A percentile compares a stretch with the other conserved stretches of the same genome.
These are phyloP conservation scores for Sarocladium oryzae DNA, from an alignment of 2,329 filamentous ascomycete species.

Conservation along the genomic window DNA sequence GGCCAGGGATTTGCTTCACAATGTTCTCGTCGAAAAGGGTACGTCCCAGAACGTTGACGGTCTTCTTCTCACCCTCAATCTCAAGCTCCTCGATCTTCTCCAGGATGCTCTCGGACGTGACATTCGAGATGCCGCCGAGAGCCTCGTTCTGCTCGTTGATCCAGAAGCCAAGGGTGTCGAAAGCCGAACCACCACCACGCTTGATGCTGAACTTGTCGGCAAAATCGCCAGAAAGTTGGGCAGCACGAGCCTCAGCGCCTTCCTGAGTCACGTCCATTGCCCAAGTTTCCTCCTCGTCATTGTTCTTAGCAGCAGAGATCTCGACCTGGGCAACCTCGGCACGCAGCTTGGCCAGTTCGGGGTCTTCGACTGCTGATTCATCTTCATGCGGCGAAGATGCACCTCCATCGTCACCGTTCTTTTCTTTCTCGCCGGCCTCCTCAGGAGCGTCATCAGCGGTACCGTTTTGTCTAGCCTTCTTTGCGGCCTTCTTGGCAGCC, in stretches of 20 bases:
- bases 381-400: conserved; percentile 17
- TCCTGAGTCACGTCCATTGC: conserved; percentile 94
- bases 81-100: conserved; percentile 95
- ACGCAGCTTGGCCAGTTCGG: conserved; percentile 83
- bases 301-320: conserved; percentile 45
- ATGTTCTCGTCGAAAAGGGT: conserved; percentile 91
- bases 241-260: conserved; percentile 88
- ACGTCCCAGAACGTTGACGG: conserved; percentile 84
- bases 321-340: conserved; percentile 40
- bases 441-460: conserved; percentile 39
- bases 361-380: conserved; percentile 73
- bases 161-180: conserved; percentile 92
- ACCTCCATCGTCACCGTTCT: conserved; percentile 12
- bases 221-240: too few species aligned
- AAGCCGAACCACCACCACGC: conserved; percentile 78
- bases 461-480: conserved; percentile 75
- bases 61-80: conserved; percentile 91
- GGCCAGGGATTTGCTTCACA: conserved; percentile 76
- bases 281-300: conserved; percentile 84
- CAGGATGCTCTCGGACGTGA: conserved; percentile 88
- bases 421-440: conserved; percentile 42
- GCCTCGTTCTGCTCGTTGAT: conserved; percentile 67
- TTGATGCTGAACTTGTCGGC: conserved; percentile 47
- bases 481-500: conserved; percentile 82
- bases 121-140: conserved; percentile 67